Evolutionary conservation across 192 early-diverging fungal species (phyloP), one percentile per base, ranked within the genome.

Genomic region (Backusella australiensis): DNA sequence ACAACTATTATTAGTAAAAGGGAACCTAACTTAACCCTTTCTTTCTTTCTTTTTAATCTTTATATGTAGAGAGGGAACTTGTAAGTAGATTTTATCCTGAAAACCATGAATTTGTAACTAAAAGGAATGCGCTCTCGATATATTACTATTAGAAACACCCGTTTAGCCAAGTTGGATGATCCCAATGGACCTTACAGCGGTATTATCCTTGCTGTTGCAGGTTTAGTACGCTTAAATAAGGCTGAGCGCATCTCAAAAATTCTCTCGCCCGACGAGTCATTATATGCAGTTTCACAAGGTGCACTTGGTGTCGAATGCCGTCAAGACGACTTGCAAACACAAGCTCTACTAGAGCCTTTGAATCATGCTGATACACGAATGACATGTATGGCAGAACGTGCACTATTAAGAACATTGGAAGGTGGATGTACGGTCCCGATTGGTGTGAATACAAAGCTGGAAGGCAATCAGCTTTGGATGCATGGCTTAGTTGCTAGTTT

Each of bases 381-480:
- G 34, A 77, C 87, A 42, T 96, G 94, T 69, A 81, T 86, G 36
- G 91, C 93, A 7, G 96, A 99, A 79, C 93, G 96, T 9, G 85
- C 90, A 44, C 87, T 97, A 74, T 96, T 97, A 95, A 87, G 92
- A 19, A 86, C 82, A 38, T 83, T 99, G 21, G 95, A 99, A 85
- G 97, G 97, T 44, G 97, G 97, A 9, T 99, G 97, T 85, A 93
- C 90, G 41, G 96, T 99, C 44, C 96, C 97, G 6, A 91, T 98
- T 75, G 97, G 96, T 36, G 96, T 97, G 11, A 88, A 81, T 74
- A 87, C 93, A 0, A 69, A 72, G 67, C 91, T 88, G 84, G 59
- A 65, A 29, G 77, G 83, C 15, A 67, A 73, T 1, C 36, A 35
- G 34, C 80, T 96, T 39, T 56, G 32, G 15, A 75, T 98, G 72